Conservation (phyloP, 495 filamentous ascomycete species). For the Aspergillus indologenus region DNA sequence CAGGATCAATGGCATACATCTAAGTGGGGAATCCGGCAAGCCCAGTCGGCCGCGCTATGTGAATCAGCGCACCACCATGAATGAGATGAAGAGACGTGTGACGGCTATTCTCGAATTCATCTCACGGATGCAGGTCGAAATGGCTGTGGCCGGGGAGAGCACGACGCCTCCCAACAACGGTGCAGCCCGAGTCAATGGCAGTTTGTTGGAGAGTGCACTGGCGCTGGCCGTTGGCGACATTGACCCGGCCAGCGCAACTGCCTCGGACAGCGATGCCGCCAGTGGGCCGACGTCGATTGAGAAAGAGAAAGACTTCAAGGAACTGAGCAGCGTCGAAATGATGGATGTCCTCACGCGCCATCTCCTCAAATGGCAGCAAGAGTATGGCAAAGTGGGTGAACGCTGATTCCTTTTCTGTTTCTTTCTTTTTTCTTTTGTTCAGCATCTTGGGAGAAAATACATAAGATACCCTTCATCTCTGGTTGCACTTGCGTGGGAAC, state of each 20-base stretch:
- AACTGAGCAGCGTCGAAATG: conserved; percentile 71
- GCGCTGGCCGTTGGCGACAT: not conserved
- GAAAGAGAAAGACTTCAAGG: conserved; percentile 60
- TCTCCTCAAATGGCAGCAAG: conserved; percentile 74
- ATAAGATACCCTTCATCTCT: not conserved
- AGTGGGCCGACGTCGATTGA: conserved; percentile 25
- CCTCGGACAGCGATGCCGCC: conserved; percentile 29
- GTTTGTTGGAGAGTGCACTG: conserved; percentile 23
- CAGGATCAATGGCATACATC: conserved; percentile 33
- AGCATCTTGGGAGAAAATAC: not conserved
- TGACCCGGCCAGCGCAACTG: conserved; percentile 3
- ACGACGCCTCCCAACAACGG: conserved; percentile 38
- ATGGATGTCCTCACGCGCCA: conserved; percentile 76
- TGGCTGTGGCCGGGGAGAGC: conserved; percentile 57
- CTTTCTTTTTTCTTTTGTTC: not conserved
- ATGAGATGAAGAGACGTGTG: conserved; percentile 86
- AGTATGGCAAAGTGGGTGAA: conserved; percentile 54
- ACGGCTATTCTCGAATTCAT: conserved; percentile 86
- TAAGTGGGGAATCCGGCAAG: conserved; percentile 46
- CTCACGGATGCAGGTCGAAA: conserved; percentile 82
- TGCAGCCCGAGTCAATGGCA: conserved; percentile 33
- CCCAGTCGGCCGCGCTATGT: conserved; percentile 57
- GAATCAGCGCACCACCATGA: conserved; percentile 69
- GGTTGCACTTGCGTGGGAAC: not conserved
- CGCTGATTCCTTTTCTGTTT: conserved; percentile 26